These are phyloP conservation scores for Fusarium palustre DNA, from an alignment of 2,329 filamentous ascomycete species.

Conservation along the genomic window DNA sequence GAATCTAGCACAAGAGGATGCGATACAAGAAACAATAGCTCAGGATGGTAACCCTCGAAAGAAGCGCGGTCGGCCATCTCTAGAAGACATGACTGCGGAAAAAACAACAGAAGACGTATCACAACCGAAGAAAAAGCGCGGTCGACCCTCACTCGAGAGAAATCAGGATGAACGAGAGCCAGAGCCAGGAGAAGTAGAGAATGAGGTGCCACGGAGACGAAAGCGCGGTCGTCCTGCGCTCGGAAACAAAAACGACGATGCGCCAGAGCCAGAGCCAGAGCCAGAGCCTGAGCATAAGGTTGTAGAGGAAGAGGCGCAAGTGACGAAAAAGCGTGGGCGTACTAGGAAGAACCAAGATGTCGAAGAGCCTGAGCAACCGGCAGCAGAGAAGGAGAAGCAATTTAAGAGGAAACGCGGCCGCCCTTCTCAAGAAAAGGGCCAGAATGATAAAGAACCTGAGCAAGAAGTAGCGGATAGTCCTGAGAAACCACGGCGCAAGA, in stretches of 20 bases:
- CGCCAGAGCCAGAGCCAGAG: background rate
- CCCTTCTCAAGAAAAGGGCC: background rate
- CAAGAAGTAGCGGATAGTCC: slow-evolving; percentile 10
- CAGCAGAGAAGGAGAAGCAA: slow-evolving; percentile 2
- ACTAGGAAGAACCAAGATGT: slow-evolving; percentile 40
- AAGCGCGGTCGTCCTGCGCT: slow-evolving; percentile 53
- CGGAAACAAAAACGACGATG: slow-evolving; percentile 15
- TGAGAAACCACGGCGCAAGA: slow-evolving; percentile 31
- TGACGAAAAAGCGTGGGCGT: slow-evolving; percentile 54
- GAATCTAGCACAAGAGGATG: slow-evolving; percentile 9
- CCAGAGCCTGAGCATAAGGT: slow-evolving; percentile 7
- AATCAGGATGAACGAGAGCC: slow-evolving; percentile 9
- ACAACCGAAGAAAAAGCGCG: slow-evolving; percentile 53
- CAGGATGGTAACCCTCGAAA: slow-evolving; percentile 26
- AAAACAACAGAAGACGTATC: slow-evolving; percentile 32
- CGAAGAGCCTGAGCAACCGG: background rate
- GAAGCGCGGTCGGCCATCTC: slow-evolving; percentile 49
- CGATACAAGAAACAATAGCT: slow-evolving; percentile 11
- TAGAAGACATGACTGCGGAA: slow-evolving; percentile 28
- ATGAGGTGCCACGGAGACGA: slow-evolving; percentile 48
- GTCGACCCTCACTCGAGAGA: slow-evolving; percentile 48
- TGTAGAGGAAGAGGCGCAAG: slow-evolving; percentile 38
- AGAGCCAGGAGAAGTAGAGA: slow-evolving; percentile 15
- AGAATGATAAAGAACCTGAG: background rate
- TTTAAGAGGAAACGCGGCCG: background rate